phyloP scores from a whole-genome alignment of 1,284 basidiomycete species.

The Moesziomyces sp. region DNA sequence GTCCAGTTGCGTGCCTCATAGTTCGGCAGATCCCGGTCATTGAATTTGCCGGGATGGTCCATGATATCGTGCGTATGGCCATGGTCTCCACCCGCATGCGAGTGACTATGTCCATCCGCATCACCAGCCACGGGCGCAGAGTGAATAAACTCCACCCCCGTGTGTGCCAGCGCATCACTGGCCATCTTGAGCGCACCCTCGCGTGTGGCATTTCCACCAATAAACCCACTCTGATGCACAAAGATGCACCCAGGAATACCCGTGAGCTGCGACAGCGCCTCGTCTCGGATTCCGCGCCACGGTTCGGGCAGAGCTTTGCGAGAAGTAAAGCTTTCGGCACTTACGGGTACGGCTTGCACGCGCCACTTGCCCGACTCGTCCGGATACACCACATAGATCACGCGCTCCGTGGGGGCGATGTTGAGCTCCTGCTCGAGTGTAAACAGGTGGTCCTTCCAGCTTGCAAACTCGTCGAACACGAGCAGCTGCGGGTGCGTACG shows the following conservation, averaged over 20 bases:
- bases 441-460: conserved; percentile 96
- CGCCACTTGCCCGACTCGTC: conserved; percentile 83
- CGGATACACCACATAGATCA: conserved; percentile 88
- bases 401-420: conserved; percentile 69
- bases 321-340: conserved; percentile 85
- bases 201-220: conserved; percentile 89
- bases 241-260: conserved; percentile 87
- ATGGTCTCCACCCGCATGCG: conserved; percentile 52
- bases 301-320: conserved; percentile 89
- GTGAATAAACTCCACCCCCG: conserved; percentile 28
- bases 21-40: conserved; percentile 91
- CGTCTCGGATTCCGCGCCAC: conserved; percentile 92
- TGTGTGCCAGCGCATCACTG: conserved; percentile 72
- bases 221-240: conserved; percentile 94
- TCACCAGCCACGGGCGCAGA: conserved; percentile 18
- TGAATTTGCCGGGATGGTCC: conserved; percentile 79
- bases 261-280: conserved; percentile 77
- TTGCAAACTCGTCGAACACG: conserved; percentile 81
- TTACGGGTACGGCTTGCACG: conserved; percentile 87
- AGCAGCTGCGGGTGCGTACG: conserved; percentile 77
- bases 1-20: conserved; percentile 85
- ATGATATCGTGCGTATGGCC: conserved; percentile 63
- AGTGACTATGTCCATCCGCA: conserved; percentile 35
- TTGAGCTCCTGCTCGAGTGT: conserved; percentile 75
- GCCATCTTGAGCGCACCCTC: conserved; percentile 88